These are phyloP conservation scores for Leccinum variicolor DNA, from an alignment of 768 basidiomycete genomes.

Conservation along the genomic window DNA sequence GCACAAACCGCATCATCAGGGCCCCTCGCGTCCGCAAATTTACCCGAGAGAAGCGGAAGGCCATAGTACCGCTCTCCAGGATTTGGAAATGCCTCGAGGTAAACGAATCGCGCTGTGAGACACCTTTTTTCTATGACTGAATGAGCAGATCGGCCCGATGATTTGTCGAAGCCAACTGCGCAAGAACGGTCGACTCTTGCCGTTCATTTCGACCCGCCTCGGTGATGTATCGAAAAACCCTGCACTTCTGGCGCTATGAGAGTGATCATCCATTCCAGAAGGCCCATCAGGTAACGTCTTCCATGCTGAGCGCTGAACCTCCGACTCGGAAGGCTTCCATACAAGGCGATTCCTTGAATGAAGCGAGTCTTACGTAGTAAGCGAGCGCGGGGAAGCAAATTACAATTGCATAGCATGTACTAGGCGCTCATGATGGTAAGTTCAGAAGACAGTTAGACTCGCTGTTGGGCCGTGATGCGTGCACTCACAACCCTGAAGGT, in stretches of 20 bases:
- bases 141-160: neutral
- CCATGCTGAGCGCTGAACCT: neutral
- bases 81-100: neutral
- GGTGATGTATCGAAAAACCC: neutral
- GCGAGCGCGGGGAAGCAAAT: neutral
- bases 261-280: neutral
- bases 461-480: neutral
- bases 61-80: neutral
- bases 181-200: neutral
- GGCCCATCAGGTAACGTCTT: neutral
- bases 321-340: neutral
- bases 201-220: neutral
- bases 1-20: neutral
- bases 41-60: neutral
- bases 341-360: neutral
- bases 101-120: neutral
- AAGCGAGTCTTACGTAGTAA: neutral
- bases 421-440: neutral
- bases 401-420: neutral
- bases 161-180: neutral
- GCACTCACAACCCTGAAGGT: neutral
- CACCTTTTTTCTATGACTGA: neutral
- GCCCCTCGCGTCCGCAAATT: neutral
- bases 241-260: neutral
- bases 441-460: neutral